A percentile compares a stretch with the other conserved stretches of the same genome.
Evolutionary conservation across 495 filamentous ascomycete genomes (phyloP).

Genomic region (Schizothecium vesticola): DNA sequence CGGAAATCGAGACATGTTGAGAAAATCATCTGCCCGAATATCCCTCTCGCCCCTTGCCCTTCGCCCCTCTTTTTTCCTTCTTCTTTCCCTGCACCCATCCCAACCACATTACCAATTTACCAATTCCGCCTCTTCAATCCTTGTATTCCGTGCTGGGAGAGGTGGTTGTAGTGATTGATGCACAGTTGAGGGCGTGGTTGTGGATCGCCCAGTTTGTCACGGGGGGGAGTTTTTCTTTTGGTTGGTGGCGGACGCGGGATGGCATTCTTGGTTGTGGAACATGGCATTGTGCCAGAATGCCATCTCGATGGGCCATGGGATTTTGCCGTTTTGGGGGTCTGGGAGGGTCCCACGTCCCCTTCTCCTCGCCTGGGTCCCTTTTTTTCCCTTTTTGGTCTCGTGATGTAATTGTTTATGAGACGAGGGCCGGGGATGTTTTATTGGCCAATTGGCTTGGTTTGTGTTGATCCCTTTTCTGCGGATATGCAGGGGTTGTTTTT

Average conservation of each 20-base stretch:
- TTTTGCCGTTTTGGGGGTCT: background rate
- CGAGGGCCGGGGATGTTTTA: no score
- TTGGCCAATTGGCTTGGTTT: background rate
- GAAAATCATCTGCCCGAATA: no score
- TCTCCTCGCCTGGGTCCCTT: background rate
- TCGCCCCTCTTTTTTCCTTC: no score
- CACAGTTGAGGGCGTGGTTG: background rate
- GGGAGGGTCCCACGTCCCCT: background rate
- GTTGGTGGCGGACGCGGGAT: background rate
- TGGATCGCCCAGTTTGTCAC: background rate
- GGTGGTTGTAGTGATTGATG: background rate
- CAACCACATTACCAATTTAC: background rate
- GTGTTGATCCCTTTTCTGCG: background rate
- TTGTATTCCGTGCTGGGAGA: background rate
- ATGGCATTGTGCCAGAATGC: slow-evolving; percentile 25
- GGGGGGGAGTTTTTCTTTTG: background rate
- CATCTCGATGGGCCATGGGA: slow-evolving; percentile 9
- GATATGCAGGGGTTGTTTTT: background rate
- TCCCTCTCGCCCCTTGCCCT: no score
- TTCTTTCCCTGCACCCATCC: no score
- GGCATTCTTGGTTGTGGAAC: slow-evolving; percentile 21
- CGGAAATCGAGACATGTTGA: no score
- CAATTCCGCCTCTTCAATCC: background rate
- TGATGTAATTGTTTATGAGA: background rate
- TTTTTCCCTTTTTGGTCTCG: background rate